Evolutionary conservation across 2,329 filamentous ascomycete species (phyloP).

Genomic region (Aspergillus felis): DNA sequence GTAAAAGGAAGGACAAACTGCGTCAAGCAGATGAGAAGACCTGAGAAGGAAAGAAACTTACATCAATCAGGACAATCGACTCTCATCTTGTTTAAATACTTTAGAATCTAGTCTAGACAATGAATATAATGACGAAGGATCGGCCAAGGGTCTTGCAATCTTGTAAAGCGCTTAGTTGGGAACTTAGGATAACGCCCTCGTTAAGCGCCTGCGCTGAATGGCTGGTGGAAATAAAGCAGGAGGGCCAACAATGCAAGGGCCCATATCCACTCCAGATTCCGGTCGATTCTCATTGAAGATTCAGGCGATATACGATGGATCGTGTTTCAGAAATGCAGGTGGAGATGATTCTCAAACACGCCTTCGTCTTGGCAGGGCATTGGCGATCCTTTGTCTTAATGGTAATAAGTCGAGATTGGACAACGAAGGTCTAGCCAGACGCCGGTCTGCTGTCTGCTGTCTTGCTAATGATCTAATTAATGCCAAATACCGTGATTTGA

Average conservation of each 20-base stretch:
- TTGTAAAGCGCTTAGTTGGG: neutral
- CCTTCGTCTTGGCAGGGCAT: neutral
- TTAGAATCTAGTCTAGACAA: no score
- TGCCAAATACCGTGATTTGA: no score
- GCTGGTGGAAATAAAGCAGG: neutral
- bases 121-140: no score
- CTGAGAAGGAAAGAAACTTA: neutral
- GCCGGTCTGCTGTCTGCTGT: neutral
- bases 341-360: neutral
- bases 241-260: neutral
- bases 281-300: neutral
- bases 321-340: neutral
- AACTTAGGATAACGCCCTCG: neutral
- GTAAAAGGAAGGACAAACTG: neutral
- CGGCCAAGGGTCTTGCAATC: neutral
- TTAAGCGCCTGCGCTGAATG: neutral
- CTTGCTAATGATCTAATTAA: no score
- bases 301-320: neutral
- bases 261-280: neutral
- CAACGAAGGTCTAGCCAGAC: no score
- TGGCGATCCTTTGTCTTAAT: neutral
- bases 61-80: neutral
- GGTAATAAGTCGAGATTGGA: neutral
- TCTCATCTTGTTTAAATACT: neutral
- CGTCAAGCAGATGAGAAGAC: neutral